Base-by-base conservation (phyloP, 2,329 filamentous ascomycete species). In the Diplodia sapinea region DNA sequence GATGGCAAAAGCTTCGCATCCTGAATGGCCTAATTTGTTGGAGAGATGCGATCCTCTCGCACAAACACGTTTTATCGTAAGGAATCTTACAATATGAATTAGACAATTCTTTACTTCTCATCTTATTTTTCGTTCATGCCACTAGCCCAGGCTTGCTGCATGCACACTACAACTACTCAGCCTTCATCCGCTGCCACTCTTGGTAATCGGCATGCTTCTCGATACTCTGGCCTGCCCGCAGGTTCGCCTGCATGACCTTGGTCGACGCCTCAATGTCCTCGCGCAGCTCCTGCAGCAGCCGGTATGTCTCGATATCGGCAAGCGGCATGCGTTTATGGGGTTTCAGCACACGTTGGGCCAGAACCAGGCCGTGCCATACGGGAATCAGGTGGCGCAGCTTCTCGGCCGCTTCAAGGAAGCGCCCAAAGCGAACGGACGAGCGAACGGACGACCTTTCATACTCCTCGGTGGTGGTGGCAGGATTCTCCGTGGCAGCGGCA, bases 341-440 rank as follows among this genome's bases (percentile, higher is more conserved):
- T 78, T 0, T 83, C 76, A 4, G 43, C n/a, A 83, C 77, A 40
- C 76, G 76, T 62, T 75, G 74, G 1, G 81, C 78, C 4, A 82
- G 75, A 56, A 71, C 74, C n/a, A 83, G 74, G n/a, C 78, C 81
- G 68, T 82, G 80, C 76, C 77, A 81, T 26, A 82, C 71, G 13
- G 79, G 76, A 11, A 81, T 71, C 4, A 75, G 72, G 4, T 73
- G 55, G 11, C 33, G 23, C n/a, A 67, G 20, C 23, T 31, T 70
- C 9, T 77, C 56, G 38, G 81, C 74, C 4, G 73, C 69, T 62
- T 70, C 71, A 70, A 33, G 64, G 65, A 70, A 68, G 38, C 38
- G 9, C n/a, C 33, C 59, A 8, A 71, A 70, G 5, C 2, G 23
- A 9, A 1, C 1, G 26, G 7, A 20, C 9, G 7, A 5, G 5